phyloP scores from a whole-genome alignment of 768 basidiomycete species.

The Mycena kentingensis region DNA sequence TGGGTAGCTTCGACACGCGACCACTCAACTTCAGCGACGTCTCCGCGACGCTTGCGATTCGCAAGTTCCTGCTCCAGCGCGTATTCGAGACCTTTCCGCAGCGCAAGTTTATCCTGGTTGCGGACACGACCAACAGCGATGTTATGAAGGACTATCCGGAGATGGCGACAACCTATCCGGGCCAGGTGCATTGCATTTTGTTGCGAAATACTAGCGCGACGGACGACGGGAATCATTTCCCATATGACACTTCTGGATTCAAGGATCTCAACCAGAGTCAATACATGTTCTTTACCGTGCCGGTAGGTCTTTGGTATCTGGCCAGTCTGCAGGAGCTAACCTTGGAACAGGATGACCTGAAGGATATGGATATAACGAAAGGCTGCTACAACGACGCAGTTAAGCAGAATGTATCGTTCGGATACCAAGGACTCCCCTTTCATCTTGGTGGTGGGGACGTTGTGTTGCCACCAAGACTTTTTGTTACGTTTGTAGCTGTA shows the following conservation, averaged over 20 bases:
- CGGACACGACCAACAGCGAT: slow-evolving; percentile 21
- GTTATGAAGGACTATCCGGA: slow-evolving; percentile 19
- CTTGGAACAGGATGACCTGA: slow-evolving; percentile 8
- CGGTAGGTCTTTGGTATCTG: neutral
- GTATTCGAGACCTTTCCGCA: slow-evolving; percentile 35
- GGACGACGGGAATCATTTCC: slow-evolving; percentile 33
- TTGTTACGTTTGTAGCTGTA: neutral
- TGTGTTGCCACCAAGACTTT: neutral
- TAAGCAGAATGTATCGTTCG: slow-evolving; percentile 17
- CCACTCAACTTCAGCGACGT: slow-evolving; percentile 35
- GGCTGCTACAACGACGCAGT: slow-evolving; percentile 13
- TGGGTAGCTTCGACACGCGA: slow-evolving; percentile 34
- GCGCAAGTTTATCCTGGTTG: slow-evolving; percentile 29
- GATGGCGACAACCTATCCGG: slow-evolving; percentile 11
- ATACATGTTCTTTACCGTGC: slow-evolving; percentile 29
- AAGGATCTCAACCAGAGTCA: slow-evolving; percentile 30
- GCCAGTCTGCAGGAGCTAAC: neutral
- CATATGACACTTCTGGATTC: slow-evolving; percentile 34
- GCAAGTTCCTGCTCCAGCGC: slow-evolving; percentile 30
- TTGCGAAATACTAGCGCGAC: slow-evolving; percentile 36
- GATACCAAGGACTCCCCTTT: slow-evolving; percentile 13
- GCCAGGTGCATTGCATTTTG: slow-evolving; percentile 30
- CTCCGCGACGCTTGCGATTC: slow-evolving; percentile 29
- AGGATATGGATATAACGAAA: slow-evolving; percentile 11
- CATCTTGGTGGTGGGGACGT: slow-evolving; percentile 6